Conservation (phyloP, 2,329 filamentous ascomycete genomes). For the Furcasterigmium furcatum region DNA sequence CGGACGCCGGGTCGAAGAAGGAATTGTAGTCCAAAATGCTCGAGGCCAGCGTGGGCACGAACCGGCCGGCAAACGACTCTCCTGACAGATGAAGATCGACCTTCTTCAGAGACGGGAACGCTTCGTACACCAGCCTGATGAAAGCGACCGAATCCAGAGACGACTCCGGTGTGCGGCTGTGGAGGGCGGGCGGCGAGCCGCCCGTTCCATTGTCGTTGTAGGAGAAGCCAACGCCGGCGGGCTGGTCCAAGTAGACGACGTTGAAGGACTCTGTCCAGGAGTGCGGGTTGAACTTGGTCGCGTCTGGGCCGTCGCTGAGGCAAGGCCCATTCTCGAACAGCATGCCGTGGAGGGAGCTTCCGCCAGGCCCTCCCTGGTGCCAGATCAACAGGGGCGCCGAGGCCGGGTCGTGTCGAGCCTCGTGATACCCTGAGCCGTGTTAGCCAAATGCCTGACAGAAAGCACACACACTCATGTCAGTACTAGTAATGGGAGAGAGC, state of each 20-base stretch:
- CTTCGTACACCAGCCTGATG: conserved; percentile 2
- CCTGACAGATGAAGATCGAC: conserved; percentile 2
- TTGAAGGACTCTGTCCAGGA: neutral
- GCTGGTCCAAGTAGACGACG: neutral
- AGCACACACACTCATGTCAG: too few relatives aligned
- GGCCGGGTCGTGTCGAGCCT: neutral
- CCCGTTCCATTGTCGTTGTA: neutral
- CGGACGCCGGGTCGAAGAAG: neutral
- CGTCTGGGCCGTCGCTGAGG: neutral
- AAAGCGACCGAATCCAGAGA: conserved; percentile 1
- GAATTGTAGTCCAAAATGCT: conserved; percentile 3
- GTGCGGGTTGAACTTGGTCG: neutral
- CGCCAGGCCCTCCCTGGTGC: neutral
- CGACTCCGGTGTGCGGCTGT: neutral
- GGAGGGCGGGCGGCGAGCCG: neutral
- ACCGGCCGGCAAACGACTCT: conserved; percentile 5
- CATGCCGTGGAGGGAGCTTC: neutral
- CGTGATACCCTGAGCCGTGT: neutral
- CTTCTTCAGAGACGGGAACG: neutral
- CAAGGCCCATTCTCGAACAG: neutral
- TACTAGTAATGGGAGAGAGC: neutral
- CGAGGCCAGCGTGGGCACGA: conserved; percentile 1
- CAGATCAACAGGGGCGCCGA: neutral
- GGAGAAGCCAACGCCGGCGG: neutral
- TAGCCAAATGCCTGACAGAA: too few relatives aligned